Conservation (phyloP, 768 basidiomycete species). For the Chlorophyllum brunneum region DNA sequence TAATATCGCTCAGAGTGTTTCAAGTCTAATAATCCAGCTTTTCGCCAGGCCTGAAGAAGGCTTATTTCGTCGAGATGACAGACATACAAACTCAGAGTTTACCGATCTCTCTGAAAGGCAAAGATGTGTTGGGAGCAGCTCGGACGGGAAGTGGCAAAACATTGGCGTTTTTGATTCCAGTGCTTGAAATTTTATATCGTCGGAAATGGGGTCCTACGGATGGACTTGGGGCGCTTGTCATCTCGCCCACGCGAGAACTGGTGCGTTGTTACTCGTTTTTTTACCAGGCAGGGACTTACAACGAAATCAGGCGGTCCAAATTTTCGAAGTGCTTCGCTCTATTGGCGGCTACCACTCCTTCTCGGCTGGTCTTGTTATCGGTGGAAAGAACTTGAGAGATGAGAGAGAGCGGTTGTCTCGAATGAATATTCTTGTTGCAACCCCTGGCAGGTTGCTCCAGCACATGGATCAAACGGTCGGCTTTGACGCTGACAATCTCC, state of each 20-base stretch:
- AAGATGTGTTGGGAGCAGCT: constrained; percentile 95
- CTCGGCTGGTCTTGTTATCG: constrained; percentile 93
- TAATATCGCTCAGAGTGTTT: background rate
- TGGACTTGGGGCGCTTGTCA: constrained; percentile 86
- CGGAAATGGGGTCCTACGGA: constrained; percentile 94
- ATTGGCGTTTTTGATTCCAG: constrained; percentile 91
- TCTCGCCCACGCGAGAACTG: constrained; percentile 91
- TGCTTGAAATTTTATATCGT: constrained; percentile 84
- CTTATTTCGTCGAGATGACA: constrained; percentile 84
- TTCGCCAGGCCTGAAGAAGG: constrained; percentile 72
- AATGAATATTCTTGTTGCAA: constrained; percentile 99
- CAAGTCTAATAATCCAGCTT: background rate
- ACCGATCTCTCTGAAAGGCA: constrained; percentile 87
- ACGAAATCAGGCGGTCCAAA: constrained; percentile 80
- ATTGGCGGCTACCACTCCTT: constrained; percentile 90
- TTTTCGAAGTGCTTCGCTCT: constrained; percentile 92
- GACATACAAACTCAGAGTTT: constrained; percentile 91
- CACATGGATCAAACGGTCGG: constrained; percentile 99
- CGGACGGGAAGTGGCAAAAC: constrained; percentile 97
- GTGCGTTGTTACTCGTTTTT: constrained; percentile 38
- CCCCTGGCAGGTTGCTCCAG: constrained; percentile 90
- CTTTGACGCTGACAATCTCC: constrained; percentile 89
- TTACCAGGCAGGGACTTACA: background rate
- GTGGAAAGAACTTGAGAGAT: constrained; percentile 92
- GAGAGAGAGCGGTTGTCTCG: constrained; percentile 83